phyloP scores from a whole-genome alignment of 352 stramenopile genomes.

The Phytophthora sp. region DNA sequence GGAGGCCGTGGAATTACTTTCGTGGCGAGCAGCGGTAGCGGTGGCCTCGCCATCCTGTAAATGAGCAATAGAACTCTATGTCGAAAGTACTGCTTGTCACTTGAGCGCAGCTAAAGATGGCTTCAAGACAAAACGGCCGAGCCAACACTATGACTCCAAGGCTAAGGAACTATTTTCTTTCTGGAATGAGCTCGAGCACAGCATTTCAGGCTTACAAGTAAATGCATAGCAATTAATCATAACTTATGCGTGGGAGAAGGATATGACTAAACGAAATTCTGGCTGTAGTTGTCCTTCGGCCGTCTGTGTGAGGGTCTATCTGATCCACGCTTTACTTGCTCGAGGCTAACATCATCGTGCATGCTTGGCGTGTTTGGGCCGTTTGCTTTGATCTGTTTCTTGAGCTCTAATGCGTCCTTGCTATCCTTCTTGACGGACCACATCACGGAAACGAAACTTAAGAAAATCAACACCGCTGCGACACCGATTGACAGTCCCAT shows the following conservation, averaged over 20 bases:
- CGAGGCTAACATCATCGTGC: slow-evolving; percentile 7
- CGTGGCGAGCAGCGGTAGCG: slow-evolving; percentile 15
- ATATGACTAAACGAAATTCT: slow-evolving; percentile 35
- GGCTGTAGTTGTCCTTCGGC: slow-evolving; percentile 30
- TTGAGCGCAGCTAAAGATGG: slow-evolving; percentile 14
- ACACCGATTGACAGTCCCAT: slow-evolving; percentile 38
- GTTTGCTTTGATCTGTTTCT: slow-evolving; percentile 12
- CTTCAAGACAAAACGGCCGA: slow-evolving; percentile 1
- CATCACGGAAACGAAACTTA: slow-evolving; percentile 40
- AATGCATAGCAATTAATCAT: too few relatives aligned
- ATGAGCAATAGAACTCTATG: not conserved
- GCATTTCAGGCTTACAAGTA: too few relatives aligned
- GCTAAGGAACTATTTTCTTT: slow-evolving; percentile 4
- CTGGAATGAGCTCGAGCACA: too few relatives aligned
- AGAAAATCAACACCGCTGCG: slow-evolving; percentile 33
- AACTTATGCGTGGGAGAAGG: too few relatives aligned
- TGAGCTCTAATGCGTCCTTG: slow-evolving; percentile 5
- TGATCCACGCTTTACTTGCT: slow-evolving; percentile 13
- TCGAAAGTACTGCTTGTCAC: not conserved
- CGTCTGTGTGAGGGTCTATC: slow-evolving; percentile 24
- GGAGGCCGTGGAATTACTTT: slow-evolving; percentile 15
- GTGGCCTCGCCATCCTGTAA: slow-evolving; percentile 14
- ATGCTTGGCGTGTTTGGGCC: not conserved
- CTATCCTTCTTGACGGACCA: slow-evolving; percentile 32
- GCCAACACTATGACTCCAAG: not conserved